Percentiles rank a stretch among this genome's conserved stretches.
Evolutionary conservation across 768 basidiomycete genomes (phyloP).

Genomic region (Mycena pura): DNA sequence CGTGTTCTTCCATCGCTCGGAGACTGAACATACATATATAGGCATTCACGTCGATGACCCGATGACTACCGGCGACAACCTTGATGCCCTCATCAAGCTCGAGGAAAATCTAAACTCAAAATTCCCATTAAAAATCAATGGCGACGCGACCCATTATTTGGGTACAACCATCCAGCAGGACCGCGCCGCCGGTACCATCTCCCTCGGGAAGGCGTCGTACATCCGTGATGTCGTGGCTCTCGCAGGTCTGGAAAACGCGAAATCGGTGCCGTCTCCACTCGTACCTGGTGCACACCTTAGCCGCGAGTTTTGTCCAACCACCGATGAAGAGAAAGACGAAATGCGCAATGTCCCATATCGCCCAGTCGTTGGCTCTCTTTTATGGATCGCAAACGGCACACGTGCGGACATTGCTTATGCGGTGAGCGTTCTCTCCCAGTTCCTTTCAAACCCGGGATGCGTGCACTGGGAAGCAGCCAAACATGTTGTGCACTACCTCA

Average conservation of each 20-base stretch:
- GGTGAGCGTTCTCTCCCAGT: conserved; percentile 36
- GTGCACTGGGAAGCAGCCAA: conserved; percentile 44
- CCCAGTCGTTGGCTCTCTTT: conserved; percentile 31
- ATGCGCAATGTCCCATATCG: conserved; percentile 35
- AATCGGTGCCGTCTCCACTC: conserved; percentile 10
- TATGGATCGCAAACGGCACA: conserved; percentile 34
- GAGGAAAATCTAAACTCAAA: no score
- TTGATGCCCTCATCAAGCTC: conserved; percentile 4
- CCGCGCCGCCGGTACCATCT: conserved; percentile 17
- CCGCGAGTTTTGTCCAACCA: conserved; percentile 9
- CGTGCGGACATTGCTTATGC: conserved; percentile 27
- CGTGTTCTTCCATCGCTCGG: not conserved
- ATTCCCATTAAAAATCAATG: conserved; percentile 13
- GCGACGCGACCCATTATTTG: conserved; percentile 11
- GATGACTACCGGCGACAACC: not conserved
- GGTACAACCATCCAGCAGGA: conserved; percentile 15
- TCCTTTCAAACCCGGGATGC: conserved; percentile 32
- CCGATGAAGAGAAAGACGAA: conserved; percentile 8
- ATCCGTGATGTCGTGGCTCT: conserved; percentile 5
- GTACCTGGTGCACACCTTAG: conserved; percentile 2
- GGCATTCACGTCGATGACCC: conserved; percentile 9
- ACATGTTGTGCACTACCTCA: conserved; percentile 43
- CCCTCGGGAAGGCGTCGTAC: conserved; percentile 6
- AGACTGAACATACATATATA: not conserved
- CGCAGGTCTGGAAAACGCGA: conserved; percentile 6